Evolutionary conservation across 441 rosid species (phyloP).

Genomic region (Mallotus japonicus): DNA sequence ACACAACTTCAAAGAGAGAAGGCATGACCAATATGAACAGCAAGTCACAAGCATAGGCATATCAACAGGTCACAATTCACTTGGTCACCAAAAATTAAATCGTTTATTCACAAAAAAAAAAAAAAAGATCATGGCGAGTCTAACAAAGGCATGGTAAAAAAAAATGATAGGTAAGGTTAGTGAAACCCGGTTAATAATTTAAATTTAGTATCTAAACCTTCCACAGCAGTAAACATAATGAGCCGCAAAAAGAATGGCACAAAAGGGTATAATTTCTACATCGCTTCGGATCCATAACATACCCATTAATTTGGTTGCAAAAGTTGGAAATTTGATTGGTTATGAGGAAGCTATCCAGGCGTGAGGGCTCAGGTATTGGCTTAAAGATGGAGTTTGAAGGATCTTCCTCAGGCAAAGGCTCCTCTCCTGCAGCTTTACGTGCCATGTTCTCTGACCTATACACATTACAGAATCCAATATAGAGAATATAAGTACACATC

Average conservation of each 20-base stretch:
- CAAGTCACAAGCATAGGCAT: neutral
- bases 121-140: neutral
- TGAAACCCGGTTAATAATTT: neutral
- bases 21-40: neutral
- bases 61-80: neutral
- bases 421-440: conserved; percentile 88
- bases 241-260: neutral
- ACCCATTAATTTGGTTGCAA: conserved; percentile 98
- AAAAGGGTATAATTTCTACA: neutral
- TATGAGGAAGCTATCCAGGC: conserved; percentile 88
- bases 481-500: neutral
- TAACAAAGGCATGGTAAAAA: neutral
- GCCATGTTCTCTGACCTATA: conserved; percentile 84
- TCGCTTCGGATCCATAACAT: conserved; percentile 23
- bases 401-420: conserved; percentile 95
- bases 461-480: neutral
- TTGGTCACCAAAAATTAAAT: too few species aligned
- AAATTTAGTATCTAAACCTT: neutral
- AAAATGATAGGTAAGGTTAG: neutral
- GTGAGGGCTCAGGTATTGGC: conserved; percentile 87
- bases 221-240: neutral
- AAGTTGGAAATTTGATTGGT: conserved; percentile 87
- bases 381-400: conserved; percentile 83
- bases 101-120: neutral
- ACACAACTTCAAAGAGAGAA: neutral